Evolutionary conservation across 805 yeast species (phyloP).

Genomic region (Metschnikowia henanensis): DNA sequence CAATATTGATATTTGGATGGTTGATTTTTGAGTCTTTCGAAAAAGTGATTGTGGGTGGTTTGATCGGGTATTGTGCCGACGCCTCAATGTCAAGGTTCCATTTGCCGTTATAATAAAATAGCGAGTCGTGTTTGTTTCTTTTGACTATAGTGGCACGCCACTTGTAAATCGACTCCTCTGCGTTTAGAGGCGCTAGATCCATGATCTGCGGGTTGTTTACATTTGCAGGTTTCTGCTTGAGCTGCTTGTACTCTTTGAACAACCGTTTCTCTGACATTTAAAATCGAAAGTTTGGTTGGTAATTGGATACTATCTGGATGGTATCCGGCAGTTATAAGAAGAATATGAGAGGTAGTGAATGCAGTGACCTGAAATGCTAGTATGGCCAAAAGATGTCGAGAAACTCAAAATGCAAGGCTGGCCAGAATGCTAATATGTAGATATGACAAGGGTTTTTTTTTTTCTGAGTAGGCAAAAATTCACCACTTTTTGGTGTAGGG

Average conservation of each 20-base stretch:
- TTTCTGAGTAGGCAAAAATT: too few species aligned
- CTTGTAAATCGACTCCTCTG: conserved; percentile 13
- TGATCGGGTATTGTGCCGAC: conserved; percentile 51
- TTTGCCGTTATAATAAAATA: conserved; percentile 48
- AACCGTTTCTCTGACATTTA: conserved; percentile 44
- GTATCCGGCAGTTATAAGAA: too few species aligned
- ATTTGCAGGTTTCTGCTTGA: conserved; percentile 28
- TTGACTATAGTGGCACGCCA: conserved; percentile 20
- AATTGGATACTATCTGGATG: background rate
- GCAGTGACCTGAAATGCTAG: too few species aligned
- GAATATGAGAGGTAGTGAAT: too few species aligned
- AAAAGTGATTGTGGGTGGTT: conserved; percentile 59
- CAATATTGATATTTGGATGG: conserved; percentile 41
- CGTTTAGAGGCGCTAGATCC: conserved; percentile 41
- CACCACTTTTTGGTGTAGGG: background rate
- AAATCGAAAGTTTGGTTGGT: background rate
- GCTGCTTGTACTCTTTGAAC: conserved; percentile 38
- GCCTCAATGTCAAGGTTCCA: conserved; percentile 52
- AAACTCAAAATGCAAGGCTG: too few species aligned
- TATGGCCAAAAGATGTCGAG: too few species aligned
- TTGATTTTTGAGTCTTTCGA: conserved; percentile 37
- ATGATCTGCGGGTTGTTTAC: conserved; percentile 38
- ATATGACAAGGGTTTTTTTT: too few species aligned
- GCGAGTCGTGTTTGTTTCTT: conserved; percentile 41
- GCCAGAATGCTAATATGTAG: too few species aligned